Percentiles rank a stretch among this genome's conserved stretches.
Conservation (phyloP, 2,329 filamentous ascomycete species). For the Fusarium irregulare region DNA sequence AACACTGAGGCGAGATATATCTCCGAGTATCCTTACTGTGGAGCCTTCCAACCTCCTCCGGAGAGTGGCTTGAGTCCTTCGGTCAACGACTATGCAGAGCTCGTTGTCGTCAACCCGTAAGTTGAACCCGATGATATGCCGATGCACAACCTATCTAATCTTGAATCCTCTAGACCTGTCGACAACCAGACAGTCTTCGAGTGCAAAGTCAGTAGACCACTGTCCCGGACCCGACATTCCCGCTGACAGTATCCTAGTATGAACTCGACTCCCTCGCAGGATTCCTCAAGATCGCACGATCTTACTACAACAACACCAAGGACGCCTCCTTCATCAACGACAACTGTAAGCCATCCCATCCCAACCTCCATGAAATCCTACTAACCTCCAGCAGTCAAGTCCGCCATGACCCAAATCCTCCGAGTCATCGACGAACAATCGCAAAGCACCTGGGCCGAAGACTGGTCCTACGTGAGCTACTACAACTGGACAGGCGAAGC, state of each 20-base stretch:
- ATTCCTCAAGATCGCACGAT: slow-evolving; percentile 24
- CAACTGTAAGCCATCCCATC: slow-evolving; percentile 6
- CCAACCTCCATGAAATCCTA: too few species aligned
- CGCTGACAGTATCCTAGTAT: not conserved
- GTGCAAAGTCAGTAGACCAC: slow-evolving; percentile 3
- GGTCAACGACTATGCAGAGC: not conserved
- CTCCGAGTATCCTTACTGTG: slow-evolving; percentile 20
- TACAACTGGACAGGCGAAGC: slow-evolving; percentile 28
- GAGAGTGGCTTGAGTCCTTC: slow-evolving; percentile 23
- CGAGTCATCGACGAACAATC: slow-evolving; percentile 21
- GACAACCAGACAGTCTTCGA: slow-evolving; percentile 25
- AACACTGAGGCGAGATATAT: slow-evolving; percentile 30
- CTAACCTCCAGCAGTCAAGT: not conserved
- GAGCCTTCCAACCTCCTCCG: slow-evolving; percentile 18
- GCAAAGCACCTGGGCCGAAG: slow-evolving; percentile 23
- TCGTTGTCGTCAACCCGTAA: slow-evolving; percentile 7
- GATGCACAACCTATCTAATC: not conserved
- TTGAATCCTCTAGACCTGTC: not conserved
- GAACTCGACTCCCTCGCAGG: slow-evolving; percentile 28
- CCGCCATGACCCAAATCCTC: slow-evolving; percentile 17
- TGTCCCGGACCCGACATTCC: rapidly evolving
- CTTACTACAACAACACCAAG: slow-evolving; percentile 19
- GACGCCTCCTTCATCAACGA: slow-evolving; percentile 20
- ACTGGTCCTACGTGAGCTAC: slow-evolving; percentile 26
- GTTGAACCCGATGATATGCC: rapidly evolving